Evolutionary conservation across 2,329 filamentous ascomycete genomes (phyloP), one percentile per base, ranked within the genome.

Genomic region (Aspergillus melleus): DNA sequence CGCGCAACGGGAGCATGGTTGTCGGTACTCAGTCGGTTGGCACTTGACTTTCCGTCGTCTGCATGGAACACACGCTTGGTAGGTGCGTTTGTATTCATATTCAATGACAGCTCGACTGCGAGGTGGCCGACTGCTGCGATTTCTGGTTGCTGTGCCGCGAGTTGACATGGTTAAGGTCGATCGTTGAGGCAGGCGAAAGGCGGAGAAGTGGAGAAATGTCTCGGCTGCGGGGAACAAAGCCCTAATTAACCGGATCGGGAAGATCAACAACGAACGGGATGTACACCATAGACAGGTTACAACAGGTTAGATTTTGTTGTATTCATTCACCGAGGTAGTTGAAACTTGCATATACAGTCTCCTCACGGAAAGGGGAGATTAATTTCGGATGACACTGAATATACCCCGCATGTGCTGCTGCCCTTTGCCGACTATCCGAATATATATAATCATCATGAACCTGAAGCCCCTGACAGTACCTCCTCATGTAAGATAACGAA

Each of bases 31-130:
- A 9, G 66, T 71, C 9, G 76, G 65, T 42, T 79, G 76, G 59
- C 79, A 81, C 66, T 78, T 80, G 39, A 77, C 76, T 64, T 81
- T 81, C 26, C 77, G 69, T 58, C 76, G 73, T 16, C 78, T 74
- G 63, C 79, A 81, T 50, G 78, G 76, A 56, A 79, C 76, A 66
- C 79, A 81, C 19, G 79, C 79, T 66, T 81, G 80, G 70, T 81
- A 81, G 24, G 78, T 75, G 51, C 79, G 76, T 63, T 80, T 76
- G 61, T 79, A 81, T 52, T 77, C 75, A 52, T 69, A 61, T 8
- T 69, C 55, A 20, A 55, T 58, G 44, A 58, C 52, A 39, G 63
- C 60, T 59, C 68, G 56, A 39, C 61, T 66, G 19, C 61, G 55
- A 6, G 62, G 53, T 10, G 61, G 64, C 4, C 58, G 58, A 11